Evolutionary conservation across 495 filamentous ascomycete species (phyloP).

Genomic region (Hypoxylon intermedium): DNA sequence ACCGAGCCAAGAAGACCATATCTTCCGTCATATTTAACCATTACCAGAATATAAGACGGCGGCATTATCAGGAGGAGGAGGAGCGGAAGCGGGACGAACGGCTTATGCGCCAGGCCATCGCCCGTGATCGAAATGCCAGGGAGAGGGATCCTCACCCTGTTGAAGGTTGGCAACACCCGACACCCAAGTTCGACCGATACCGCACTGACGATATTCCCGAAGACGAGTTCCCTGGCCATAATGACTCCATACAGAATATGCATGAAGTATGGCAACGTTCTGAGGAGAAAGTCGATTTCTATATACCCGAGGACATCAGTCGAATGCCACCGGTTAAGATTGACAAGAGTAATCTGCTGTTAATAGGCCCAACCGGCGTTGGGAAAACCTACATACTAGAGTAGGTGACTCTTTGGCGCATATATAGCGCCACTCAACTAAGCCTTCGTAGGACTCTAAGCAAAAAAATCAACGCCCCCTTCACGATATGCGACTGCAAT

Average conservation of each 20-base stretch:
- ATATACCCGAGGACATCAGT: slow-evolving; percentile 50
- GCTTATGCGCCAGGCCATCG: slow-evolving; percentile 53
- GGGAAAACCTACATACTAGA: slow-evolving; percentile 96
- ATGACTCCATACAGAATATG: slow-evolving; percentile 61
- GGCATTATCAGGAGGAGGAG: slow-evolving; percentile 79
- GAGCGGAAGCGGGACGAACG: slow-evolving; percentile 67
- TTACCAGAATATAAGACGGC: slow-evolving; percentile 84
- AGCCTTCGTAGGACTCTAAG: slow-evolving; percentile 50
- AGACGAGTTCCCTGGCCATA: slow-evolving; percentile 86
- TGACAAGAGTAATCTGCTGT: slow-evolving; percentile 94
- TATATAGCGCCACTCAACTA: slow-evolving; percentile 16
- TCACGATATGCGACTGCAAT: slow-evolving; percentile 97
- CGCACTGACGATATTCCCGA: slow-evolving; percentile 43
- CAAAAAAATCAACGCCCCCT: slow-evolving; percentile 83
- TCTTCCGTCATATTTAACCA: slow-evolving; percentile 97
- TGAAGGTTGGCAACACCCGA: slow-evolving; percentile 55
- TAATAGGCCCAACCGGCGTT: slow-evolving; percentile 92
- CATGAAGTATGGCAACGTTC: slow-evolving; percentile 36
- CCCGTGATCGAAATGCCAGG: slow-evolving; percentile 53
- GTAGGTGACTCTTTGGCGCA: slow-evolving; percentile 38
- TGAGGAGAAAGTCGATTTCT: slow-evolving; percentile 43
- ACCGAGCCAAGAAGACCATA: slow-evolving; percentile 93
- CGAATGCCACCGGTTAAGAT: slow-evolving; percentile 73
- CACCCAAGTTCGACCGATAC: slow-evolving; percentile 28
- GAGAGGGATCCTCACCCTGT: slow-evolving; percentile 48